Conservation (phyloP, 805 yeast genomes). For the Metschnikowia noctiluminum region DNA sequence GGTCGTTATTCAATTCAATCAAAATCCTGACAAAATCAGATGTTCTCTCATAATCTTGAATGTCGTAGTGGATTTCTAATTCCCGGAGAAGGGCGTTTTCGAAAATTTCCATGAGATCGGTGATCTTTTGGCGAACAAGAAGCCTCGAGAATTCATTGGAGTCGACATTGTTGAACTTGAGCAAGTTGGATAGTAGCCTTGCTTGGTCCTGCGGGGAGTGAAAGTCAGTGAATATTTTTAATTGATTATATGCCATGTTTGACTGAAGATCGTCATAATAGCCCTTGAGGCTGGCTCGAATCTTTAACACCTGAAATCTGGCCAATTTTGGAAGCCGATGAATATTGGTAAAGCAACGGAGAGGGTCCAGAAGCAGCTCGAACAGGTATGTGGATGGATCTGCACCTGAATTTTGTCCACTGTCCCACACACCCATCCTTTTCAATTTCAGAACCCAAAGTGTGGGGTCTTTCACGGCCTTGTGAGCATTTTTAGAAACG, state of each 20-base stretch:
- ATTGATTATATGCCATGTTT: conserved; percentile 39
- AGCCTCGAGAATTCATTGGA: conserved; percentile 27
- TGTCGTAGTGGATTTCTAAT: conserved; percentile 55
- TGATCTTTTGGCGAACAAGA: conserved; percentile 41
- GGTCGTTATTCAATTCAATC: conserved; percentile 36
- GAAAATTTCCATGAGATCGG: conserved; percentile 61
- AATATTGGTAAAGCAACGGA: conserved; percentile 32
- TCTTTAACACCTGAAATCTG: conserved; percentile 34
- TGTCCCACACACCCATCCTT: conserved; percentile 38
- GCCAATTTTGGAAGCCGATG: conserved; percentile 30
- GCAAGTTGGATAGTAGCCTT: conserved; percentile 38
- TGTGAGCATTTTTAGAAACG: conserved; percentile 37
- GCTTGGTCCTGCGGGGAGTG: conserved; percentile 54
- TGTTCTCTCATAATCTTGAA: conserved; percentile 41
- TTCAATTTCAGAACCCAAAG: conserved; percentile 38
- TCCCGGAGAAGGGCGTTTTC: conserved; percentile 69
- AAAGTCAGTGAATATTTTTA: conserved; percentile 45
- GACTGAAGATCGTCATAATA: conserved; percentile 46
- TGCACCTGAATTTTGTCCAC: conserved; percentile 11
- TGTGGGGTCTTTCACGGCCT: conserved; percentile 36
- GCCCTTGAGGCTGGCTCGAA: conserved; percentile 38
- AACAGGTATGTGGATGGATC: conserved; percentile 6
- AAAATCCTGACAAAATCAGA: conserved; percentile 34
- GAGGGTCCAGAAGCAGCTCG: conserved; percentile 23
- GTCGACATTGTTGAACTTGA: conserved; percentile 36